Evolutionary conservation across 2,329 filamentous ascomycete species (phyloP).

Genomic region (Xylogone sp.): DNA sequence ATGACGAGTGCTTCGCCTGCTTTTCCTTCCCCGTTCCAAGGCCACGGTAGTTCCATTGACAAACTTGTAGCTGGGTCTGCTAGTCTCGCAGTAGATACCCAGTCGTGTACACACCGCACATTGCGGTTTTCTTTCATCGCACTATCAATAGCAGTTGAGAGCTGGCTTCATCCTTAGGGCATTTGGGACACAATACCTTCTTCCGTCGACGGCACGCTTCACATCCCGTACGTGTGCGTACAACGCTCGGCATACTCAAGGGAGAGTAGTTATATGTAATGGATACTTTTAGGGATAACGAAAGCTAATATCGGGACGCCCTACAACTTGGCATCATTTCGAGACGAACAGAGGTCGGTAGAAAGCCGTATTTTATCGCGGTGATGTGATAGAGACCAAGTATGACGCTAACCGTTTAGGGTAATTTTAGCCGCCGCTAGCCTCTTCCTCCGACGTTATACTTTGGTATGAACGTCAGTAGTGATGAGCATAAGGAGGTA

Average conservation of each 20-base stretch:
- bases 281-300: too few species aligned
- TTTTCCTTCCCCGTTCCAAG: neutral
- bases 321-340: too few species aligned
- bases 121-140: constrained; percentile 1
- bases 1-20: neutral
- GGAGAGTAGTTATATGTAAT: too few species aligned
- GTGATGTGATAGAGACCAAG: too few species aligned
- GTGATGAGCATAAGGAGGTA: too few species aligned
- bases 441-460: too few species aligned
- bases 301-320: too few species aligned
- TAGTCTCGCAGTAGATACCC: neutral
- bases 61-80: neutral
- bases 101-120: constrained; percentile 1
- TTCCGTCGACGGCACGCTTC: constrained; percentile 1
- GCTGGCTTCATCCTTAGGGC: neutral
- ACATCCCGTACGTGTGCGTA: constrained; percentile 1
- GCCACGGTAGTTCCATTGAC: neutral
- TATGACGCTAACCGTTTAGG: too few species aligned
- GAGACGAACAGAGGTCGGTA: too few species aligned
- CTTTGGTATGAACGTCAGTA: too few species aligned
- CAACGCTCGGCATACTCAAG: neutral
- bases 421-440: too few species aligned
- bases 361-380: too few species aligned
- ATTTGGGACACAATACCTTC: neutral
- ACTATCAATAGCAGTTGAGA: neutral